These are phyloP conservation scores for Rhododendron simsii DNA, from an alignment of 148 eudicot genomes.

Conservation along the genomic window DNA sequence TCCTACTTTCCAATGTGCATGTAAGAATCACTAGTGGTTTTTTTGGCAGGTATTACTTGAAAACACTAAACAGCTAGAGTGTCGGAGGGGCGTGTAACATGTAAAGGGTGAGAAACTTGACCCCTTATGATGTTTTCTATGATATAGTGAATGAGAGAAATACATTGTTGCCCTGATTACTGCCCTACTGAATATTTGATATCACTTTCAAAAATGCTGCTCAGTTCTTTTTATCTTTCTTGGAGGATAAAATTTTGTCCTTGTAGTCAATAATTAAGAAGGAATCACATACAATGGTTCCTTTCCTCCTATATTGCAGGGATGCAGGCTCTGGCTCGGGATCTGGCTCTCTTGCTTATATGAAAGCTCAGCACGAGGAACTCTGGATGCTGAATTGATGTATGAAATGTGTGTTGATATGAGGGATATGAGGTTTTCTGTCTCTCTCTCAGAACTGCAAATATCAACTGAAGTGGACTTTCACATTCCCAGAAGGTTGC, in stretches of 20 bases:
- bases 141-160: not conserved
- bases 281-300: not conserved
- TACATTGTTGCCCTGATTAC: not conserved
- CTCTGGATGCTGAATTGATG: not conserved
- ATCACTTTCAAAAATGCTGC: not conserved
- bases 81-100: conserved; percentile 47
- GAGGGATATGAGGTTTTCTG: not conserved
- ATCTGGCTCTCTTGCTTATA: not conserved
- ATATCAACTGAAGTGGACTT: not conserved
- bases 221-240: not conserved
- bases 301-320: not conserved
- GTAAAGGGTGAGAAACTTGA: conserved; percentile 8
- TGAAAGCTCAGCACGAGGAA: not conserved
- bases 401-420: not conserved
- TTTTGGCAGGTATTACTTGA: conserved; percentile 51
- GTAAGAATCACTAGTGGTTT: not conserved
- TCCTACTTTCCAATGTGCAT: not conserved
- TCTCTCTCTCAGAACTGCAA: not conserved
- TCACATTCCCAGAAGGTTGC: not conserved
- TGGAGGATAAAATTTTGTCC: not conserved
- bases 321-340: not conserved
- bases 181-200: not conserved
- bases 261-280: not conserved
- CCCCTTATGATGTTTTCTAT: not conserved
- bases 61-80: conserved; percentile 69